phyloP scores from a whole-genome alignment of 176 grass and related monocot genomes.

The Neostapfia colusana region DNA sequence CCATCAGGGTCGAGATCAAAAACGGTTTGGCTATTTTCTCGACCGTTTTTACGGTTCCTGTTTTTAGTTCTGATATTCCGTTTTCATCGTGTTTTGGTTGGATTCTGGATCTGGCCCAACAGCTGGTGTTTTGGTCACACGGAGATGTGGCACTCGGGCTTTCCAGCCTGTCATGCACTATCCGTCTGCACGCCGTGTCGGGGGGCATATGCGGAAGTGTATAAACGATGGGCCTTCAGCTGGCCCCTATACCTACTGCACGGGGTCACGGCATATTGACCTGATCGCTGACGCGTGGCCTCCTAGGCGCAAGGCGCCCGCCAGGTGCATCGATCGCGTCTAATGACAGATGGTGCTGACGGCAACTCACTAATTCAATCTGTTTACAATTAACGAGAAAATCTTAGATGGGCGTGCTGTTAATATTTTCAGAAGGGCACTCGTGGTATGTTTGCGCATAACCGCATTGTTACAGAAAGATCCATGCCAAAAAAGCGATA shows the following conservation, averaged over 20 bases:
- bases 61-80: no score
- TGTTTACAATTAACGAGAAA: neutral
- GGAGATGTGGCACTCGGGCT: neutral
- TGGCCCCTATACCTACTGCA: no score
- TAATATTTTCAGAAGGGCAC: neutral
- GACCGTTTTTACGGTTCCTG: no score
- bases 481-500: accelerated
- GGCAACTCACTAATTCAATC: constrained; percentile 22
- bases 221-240: neutral
- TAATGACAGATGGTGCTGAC: neutral
- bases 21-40: no score
- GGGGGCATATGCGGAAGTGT: neutral
- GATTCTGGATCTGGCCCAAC: no score
- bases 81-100: no score
- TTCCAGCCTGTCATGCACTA: constrained; percentile 27
- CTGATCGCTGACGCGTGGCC: constrained; percentile 22
- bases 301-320: neutral
- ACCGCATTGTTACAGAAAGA: neutral
- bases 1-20: no score
- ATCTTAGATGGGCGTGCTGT: neutral
- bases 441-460: accelerated
- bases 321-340: constrained; percentile 17
- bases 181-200: neutral
- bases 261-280: neutral
- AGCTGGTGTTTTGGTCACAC: neutral